These are phyloP conservation scores for Hysterium pulicare DNA, from an alignment of 2,329 filamentous ascomycete genomes.

Conservation along the genomic window DNA sequence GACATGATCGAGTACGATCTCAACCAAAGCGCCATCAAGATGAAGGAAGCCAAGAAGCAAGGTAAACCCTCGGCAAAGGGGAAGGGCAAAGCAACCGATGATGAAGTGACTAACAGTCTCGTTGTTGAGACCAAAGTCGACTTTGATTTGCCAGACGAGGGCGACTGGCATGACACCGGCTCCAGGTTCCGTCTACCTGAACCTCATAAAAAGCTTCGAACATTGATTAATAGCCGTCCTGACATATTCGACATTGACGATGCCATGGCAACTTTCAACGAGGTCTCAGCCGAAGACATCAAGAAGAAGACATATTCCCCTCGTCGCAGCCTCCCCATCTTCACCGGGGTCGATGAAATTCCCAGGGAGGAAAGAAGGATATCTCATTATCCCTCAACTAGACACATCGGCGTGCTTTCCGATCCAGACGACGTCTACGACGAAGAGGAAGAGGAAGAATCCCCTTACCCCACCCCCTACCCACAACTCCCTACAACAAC, in stretches of 20 bases:
- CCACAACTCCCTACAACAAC: background rate
- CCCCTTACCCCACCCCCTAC: background rate
- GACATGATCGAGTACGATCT: background rate
- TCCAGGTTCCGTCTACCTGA: background rate
- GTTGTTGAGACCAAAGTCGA: background rate
- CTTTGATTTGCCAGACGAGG: too few relatives aligned
- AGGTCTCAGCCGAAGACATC: background rate
- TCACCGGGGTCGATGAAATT: background rate
- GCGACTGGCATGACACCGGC: background rate
- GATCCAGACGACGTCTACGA: background rate
- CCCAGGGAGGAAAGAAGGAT: background rate
- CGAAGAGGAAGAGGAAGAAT: background rate
- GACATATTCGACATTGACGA: background rate
- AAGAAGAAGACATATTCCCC: background rate
- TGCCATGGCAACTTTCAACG: background rate
- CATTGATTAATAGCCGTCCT: background rate
- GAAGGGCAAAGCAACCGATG: background rate
- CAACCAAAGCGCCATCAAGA: too few relatives aligned
- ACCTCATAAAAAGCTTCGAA: background rate
- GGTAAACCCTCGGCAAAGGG: background rate
- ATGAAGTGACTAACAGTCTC: background rate
- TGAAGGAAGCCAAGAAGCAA: background rate
- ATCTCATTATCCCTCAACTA: background rate
- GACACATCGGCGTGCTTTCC: background rate
- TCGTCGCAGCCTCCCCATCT: background rate